Conservation (phyloP, 2,329 filamentous ascomycete species). For the Aspergillus hiratsukae region DNA sequence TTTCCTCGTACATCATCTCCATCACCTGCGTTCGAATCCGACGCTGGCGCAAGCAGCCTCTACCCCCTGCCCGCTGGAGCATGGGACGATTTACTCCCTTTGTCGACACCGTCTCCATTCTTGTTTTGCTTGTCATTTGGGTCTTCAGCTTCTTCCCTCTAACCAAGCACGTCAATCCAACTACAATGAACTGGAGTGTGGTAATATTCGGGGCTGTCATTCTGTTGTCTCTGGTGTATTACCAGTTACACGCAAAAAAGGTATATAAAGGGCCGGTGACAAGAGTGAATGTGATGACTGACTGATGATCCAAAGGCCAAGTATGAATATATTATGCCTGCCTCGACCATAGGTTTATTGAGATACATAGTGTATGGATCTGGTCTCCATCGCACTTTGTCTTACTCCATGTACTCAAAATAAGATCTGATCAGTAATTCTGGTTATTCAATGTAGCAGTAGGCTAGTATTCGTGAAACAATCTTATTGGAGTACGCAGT, state of each 20-base stretch:
- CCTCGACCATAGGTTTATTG: neutral
- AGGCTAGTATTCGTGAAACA: neutral
- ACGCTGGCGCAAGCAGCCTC: constrained; percentile 8
- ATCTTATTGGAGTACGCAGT: neutral
- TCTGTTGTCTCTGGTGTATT: constrained; percentile 22
- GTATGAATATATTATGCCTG: neutral
- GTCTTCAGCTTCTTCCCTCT: constrained; percentile 26
- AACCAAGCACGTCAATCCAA: constrained; percentile 11
- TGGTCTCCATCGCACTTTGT: neutral
- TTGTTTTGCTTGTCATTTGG: constrained; percentile 22
- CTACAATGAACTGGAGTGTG: constrained; percentile 27
- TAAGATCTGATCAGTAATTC: neutral
- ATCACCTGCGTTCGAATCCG: neutral
- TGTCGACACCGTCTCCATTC: constrained; percentile 32
- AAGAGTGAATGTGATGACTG: constrained; percentile 13
- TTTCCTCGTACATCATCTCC: neutral
- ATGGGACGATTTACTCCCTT: constrained; percentile 37
- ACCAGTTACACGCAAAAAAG: constrained; percentile 20
- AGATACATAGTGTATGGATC: neutral
- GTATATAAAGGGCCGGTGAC: constrained; percentile 29
- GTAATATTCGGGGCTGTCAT: constrained; percentile 24
- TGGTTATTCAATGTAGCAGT: neutral
- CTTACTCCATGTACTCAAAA: neutral
- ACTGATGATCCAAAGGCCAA: neutral
- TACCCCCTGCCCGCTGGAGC: constrained; percentile 27